Base-by-base conservation (phyloP, 192 early-diverging fungal species). In the Thamnidium elegans region DNA sequence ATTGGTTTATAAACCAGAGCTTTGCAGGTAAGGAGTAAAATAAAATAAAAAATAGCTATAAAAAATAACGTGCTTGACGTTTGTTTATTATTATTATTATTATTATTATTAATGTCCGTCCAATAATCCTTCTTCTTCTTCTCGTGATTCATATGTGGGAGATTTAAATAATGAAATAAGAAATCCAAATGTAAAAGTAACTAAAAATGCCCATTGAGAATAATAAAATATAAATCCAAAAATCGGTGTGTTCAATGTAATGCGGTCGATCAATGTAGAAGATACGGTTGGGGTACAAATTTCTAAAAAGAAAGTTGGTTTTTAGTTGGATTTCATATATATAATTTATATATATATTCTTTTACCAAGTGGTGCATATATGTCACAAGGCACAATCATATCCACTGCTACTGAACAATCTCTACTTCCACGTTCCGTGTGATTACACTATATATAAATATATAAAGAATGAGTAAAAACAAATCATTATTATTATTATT, bases 231-330 rank as follows among this genome's bases (percentile, higher is more conserved):
- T 60, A 6, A 80, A 64, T 6, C 83, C 83, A 48, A 87, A 77
- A 11, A 71, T 76, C 19, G 85, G 85, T 10, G 79, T 80, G n/a
- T 79, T 78, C 9, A 81, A 39, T 9, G 66, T 62, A 36, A 87
- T 75, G 7, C 73, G 71, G 52, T 78, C 54, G 36, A 83, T 71
- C 46, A 83, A 52, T 1, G 69, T 70, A 7, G 85, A 87, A 10
- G 79, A 77, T 13, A 77, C 73, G 1, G 85, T 87, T 0, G 83
- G 83, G 1, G 83, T 85, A 56, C 85, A 87, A 19, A 87, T 73
- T 9, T 80, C 78, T 61, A 55, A 51, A 10, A 54, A 31, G 26
- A 15, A 50, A 34, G 20, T 54, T 13, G 36, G 11, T 36, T 26
- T 54, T 50, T 55, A 26, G 17, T 15, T 23, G 13, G 11, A 14